These are phyloP conservation scores for Phytophthora europaea DNA, from an alignment of 352 stramenopile genomes.

Conservation along the genomic window DNA sequence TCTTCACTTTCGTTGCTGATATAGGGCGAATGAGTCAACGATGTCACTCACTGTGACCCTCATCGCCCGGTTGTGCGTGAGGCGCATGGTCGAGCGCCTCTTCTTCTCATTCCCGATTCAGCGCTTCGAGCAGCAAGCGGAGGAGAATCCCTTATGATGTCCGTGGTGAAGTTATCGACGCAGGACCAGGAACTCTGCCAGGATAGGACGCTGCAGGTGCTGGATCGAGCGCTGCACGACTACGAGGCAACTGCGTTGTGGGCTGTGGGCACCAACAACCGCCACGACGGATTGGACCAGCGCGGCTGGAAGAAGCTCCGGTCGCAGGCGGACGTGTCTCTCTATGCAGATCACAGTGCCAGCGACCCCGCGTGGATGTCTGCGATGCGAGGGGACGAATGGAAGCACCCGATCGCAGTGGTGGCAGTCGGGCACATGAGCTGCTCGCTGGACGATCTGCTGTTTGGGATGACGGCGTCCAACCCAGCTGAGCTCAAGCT, in stretches of 20 bases:
- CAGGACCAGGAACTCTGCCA: neutral
- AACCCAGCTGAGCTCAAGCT: neutral
- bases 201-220: neutral
- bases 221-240: constrained; percentile 3
- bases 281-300: neutral
- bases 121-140: neutral
- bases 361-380: neutral
- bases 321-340: neutral
- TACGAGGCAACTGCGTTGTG: neutral
- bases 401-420: neutral
- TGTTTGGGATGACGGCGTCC: neutral
- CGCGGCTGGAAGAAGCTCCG: constrained; percentile 2
- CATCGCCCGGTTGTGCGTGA: neutral
- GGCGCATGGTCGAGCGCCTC: neutral
- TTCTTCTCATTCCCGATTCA: constrained; percentile 1
- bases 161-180: neutral
- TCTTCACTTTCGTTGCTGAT: neutral
- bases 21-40: neutral
- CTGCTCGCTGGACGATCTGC: neutral
- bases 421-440: neutral
- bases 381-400: neutral
- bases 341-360: neutral
- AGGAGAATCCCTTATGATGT: neutral
- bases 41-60: neutral
- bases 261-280: neutral